Conservation (phyloP, 192 early-diverging fungal species). For the Coemansia sp. region DNA sequence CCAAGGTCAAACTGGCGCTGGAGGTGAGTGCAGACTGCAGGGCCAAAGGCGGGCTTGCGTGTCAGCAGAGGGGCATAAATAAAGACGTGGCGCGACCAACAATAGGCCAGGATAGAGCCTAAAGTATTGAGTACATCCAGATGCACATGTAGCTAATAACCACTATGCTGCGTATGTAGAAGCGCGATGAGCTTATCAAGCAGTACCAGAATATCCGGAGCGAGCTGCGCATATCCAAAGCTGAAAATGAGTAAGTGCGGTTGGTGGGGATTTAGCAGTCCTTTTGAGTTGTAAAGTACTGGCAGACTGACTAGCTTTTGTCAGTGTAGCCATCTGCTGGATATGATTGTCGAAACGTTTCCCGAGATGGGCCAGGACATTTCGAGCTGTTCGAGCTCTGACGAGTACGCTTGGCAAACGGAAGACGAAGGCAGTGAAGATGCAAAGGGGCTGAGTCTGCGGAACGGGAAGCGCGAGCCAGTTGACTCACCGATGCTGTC, state of each 20-base stretch:
- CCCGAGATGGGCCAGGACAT: conserved; percentile 41
- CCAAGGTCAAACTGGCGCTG: conserved; percentile 43
- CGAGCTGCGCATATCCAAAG: conserved; percentile 25
- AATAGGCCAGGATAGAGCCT: not conserved
- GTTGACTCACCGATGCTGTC: conserved; percentile 2
- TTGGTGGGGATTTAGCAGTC: not conserved
- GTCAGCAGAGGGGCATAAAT: conserved; percentile 1
- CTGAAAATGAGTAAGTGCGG: conserved; percentile 47
- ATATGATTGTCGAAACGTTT: conserved; percentile 42
- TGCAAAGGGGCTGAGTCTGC: not conserved
- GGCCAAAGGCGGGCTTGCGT: not conserved
- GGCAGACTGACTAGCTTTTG: not conserved
- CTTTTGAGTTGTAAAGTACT: not conserved
- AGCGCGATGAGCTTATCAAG: conserved; percentile 37
- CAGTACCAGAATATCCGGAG: conserved; percentile 23
- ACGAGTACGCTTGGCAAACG: conserved; percentile 10
- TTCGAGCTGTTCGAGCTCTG: conserved; percentile 41
- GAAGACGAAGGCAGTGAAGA: conserved; percentile 7
- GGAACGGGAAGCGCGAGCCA: conserved; percentile 18
- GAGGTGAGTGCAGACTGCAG: conserved; percentile 23
- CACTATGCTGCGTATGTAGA: conserved; percentile 20
- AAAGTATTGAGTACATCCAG: not conserved
- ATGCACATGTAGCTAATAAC: not conserved
- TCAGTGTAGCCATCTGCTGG: conserved; percentile 44
- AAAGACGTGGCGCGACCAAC: conserved; percentile 1